A percentile compares a stretch with the other conserved stretches of the same genome.
Conservation (phyloP, 2,329 filamentous ascomycete species). For the Arthrobotrys conoides region DNA sequence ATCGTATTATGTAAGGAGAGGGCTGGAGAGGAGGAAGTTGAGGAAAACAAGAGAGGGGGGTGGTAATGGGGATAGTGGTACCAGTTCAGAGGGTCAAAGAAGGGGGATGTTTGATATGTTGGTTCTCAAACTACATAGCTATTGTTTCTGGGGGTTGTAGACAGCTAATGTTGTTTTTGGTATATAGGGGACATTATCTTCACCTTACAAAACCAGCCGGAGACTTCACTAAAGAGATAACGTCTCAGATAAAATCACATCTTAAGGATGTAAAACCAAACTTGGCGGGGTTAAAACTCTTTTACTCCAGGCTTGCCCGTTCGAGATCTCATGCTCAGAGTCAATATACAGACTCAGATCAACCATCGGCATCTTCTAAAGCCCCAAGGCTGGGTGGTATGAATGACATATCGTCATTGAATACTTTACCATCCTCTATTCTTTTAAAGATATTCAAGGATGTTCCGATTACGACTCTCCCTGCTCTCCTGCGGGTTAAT, state of each 20-base stretch:
- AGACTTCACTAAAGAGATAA: neutral
- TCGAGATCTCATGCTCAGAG: too few relatives aligned
- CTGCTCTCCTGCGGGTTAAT: slow-evolving; percentile 9
- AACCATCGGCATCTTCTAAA: too few relatives aligned
- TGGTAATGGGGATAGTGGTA: neutral
- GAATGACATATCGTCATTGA: too few relatives aligned
- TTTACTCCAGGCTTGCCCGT: too few relatives aligned
- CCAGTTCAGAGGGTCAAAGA: too few relatives aligned
- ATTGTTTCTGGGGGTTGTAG: too few relatives aligned
- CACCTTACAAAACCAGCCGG: neutral
- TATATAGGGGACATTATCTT: neutral
- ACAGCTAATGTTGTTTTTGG: too few relatives aligned
- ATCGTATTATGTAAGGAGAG: neutral
- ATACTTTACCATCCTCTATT: neutral
- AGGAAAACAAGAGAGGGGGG: neutral
- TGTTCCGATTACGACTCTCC: slow-evolving; percentile 12
- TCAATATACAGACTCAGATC: too few relatives aligned
- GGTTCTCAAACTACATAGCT: too few relatives aligned
- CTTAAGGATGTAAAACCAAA: too few relatives aligned
- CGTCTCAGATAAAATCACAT: neutral
- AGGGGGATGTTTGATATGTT: neutral
- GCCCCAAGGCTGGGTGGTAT: too few relatives aligned
- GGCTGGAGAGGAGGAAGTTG: neutral
- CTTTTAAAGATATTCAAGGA: slow-evolving; percentile 21
- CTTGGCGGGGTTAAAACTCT: too few relatives aligned